These are phyloP conservation scores for Auriscalpium microsporum DNA, from an alignment of 768 basidiomycete species.

Conservation along the genomic window DNA sequence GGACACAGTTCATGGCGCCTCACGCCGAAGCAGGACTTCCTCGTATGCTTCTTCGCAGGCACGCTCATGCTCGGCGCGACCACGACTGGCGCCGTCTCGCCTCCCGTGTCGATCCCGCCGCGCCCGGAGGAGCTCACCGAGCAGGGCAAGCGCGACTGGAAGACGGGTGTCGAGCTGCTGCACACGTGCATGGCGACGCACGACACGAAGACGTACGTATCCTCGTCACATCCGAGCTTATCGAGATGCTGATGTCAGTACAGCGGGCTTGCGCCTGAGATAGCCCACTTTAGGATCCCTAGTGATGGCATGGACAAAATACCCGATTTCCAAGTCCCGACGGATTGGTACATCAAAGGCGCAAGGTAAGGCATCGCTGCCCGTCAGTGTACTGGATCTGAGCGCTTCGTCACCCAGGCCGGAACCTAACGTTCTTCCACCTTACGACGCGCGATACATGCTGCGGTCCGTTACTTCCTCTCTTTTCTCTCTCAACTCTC, in stretches of 20 bases:
- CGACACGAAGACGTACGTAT: conserved; percentile 68
- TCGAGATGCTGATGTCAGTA: neutral
- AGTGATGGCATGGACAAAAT: conserved; percentile 44
- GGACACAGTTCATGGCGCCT: conserved; percentile 57
- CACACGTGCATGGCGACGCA: conserved; percentile 86
- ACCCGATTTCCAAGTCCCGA: conserved; percentile 27
- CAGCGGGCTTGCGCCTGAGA: conserved; percentile 84
- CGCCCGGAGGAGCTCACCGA: conserved; percentile 50
- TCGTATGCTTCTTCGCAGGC: conserved; percentile 92
- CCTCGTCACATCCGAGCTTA: neutral
- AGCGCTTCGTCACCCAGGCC: too few relatives aligned
- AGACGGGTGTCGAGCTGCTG: conserved; percentile 69
- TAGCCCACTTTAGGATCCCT: conserved; percentile 72
- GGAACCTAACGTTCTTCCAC: conserved; percentile 9
- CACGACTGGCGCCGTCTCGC: conserved; percentile 43
- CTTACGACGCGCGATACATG: conserved; percentile 89
- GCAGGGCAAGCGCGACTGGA: conserved; percentile 69
- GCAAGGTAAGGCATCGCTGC: conserved; percentile 38
- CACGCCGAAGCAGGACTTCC: conserved; percentile 87
- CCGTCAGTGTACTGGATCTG: neutral
- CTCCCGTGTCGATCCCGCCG: conserved; percentile 61
- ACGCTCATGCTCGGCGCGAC: conserved; percentile 88
- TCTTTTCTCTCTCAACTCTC: neutral
- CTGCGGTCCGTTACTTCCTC: conserved; percentile 45
- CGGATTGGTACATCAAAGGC: conserved; percentile 93